These are phyloP conservation scores for Silene coronaria DNA, from an alignment of 179 eudicot species.

Conservation along the genomic window DNA sequence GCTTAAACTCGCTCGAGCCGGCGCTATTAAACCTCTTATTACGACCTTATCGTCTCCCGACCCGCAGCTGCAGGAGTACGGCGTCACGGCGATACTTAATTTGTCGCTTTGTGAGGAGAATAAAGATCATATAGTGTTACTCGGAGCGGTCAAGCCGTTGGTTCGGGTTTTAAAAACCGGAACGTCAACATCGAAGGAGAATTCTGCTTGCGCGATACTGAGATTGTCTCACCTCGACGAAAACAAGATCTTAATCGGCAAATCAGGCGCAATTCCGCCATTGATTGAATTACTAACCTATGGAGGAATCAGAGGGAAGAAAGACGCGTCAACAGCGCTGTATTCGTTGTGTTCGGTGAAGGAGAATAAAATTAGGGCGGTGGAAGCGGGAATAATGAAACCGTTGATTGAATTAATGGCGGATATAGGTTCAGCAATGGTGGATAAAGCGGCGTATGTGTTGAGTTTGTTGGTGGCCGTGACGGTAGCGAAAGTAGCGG, in stretches of 20 bases:
- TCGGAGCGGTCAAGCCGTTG: constrained; percentile 70
- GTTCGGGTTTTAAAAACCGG: constrained; percentile 27
- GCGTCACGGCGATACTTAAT: constrained; percentile 74
- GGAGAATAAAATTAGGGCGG: constrained; percentile 66
- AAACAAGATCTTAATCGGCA: constrained; percentile 30
- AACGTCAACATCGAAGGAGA: constrained; percentile 34
- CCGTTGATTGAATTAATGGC: constrained; percentile 75
- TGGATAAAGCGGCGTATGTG: constrained; percentile 80
- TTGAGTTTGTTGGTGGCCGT: constrained; percentile 40
- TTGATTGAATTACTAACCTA: constrained; percentile 27
- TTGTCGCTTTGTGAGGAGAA: constrained; percentile 78
- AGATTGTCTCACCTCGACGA: constrained; percentile 38
- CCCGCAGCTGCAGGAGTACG: constrained; percentile 62
- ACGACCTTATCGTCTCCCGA: constrained; percentile 45
- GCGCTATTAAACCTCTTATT: constrained; percentile 64
- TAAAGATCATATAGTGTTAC: constrained; percentile 44
- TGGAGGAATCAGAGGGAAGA: constrained; percentile 42
- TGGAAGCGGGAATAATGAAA: constrained; percentile 67
- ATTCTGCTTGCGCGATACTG: constrained; percentile 36
- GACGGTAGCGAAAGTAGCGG: constrained; percentile 50
- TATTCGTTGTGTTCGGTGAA: constrained; percentile 55
- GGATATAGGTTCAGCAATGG: constrained; percentile 77
- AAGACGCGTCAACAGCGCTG: constrained; percentile 72
- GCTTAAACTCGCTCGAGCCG: constrained; percentile 61
- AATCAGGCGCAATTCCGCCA: constrained; percentile 36